Evolutionary conservation across 768 basidiomycete species (phyloP).

Genomic region (Russula olivacea): DNA sequence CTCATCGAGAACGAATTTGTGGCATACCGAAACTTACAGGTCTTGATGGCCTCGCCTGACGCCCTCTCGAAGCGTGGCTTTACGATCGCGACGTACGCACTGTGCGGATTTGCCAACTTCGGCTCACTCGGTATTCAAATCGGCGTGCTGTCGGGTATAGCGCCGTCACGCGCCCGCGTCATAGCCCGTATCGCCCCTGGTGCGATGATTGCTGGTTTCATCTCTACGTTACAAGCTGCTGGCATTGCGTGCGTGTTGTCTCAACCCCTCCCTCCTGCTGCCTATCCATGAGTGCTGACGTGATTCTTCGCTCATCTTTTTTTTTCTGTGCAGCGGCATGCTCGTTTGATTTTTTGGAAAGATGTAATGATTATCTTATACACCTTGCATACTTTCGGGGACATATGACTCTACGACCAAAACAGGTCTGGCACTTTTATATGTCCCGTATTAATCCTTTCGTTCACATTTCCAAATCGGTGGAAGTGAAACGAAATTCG

Average conservation of each 20-base stretch:
- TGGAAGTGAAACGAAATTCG: too few species aligned
- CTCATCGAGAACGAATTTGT: conserved; percentile 84
- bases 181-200: conserved; percentile 66
- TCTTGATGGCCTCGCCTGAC: conserved; percentile 38
- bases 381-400: background rate
- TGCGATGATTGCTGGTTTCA: conserved; percentile 66
- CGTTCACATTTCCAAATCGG: too few species aligned
- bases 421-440: background rate
- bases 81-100: conserved; percentile 79
- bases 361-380: background rate
- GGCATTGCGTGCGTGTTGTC: conserved; percentile 46
- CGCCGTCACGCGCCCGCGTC: conserved; percentile 59
- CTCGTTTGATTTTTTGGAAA: conserved; percentile 26
- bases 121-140: conserved; percentile 84
- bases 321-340: conserved; percentile 28
- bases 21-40: conserved; percentile 57
- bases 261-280: background rate
- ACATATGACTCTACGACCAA: background rate
- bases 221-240: conserved; percentile 57
- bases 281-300: background rate
- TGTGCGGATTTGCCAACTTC: conserved; percentile 89
- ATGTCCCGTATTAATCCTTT: background rate
- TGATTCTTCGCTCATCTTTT: background rate
- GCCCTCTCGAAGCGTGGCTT: conserved; percentile 68
- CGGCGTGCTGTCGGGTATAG: conserved; percentile 64